Evolutionary conservation across 768 basidiomycete species (phyloP), one percentile per base, ranked within the genome.

Genomic region (Lenzites betulinus): DNA sequence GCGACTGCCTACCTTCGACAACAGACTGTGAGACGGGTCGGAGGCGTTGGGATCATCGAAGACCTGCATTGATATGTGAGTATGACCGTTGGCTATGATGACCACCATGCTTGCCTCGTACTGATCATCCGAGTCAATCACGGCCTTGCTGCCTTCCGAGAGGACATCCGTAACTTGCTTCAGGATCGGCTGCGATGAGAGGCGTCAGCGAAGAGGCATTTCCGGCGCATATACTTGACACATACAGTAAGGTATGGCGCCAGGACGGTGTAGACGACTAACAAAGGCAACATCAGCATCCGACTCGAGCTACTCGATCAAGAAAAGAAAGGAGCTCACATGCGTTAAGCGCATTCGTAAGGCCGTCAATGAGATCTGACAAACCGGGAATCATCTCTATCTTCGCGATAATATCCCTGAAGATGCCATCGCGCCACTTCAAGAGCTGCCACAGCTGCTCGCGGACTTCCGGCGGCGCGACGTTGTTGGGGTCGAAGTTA

Each of bases 331-430:
- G 0, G 28, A 16, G 70, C 83, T 58, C 61, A 85, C 88, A 89
- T 63, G 84, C 86, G 62, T 88, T 88, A 59, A 91, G 70, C 5
- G 85, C 80, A 65, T 88, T 84, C 11, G 83, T 80, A 42, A 90
- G 73, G 63, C 83, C 78, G 46, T 89, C 88, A 4, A 89, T 71
- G 39, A 89, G 72, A 20, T 78, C 72, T 30, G 70, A 69, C 22
- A 89, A 74, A 1, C 87, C 88, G 18, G 88, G 89, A 23, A 90
- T 79, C 77, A 83, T 82, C 64, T 86, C 84, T 38, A 90, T 86
- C 69, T 78, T 82, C 67, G 79, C 76, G 16, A 78, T 69, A 8
- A 87, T 74, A 47, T 79, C 78, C 41, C 80, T 72, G 72, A 82
- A 83, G 44, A 89, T 74, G 23, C 74, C 76, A 66, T 90, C 89